Evolutionary conservation across 1,139 yeast species (phyloP), one percentile per base, ranked within the genome.

Genomic region (Nakaseomyces uthaithaninus): DNA sequence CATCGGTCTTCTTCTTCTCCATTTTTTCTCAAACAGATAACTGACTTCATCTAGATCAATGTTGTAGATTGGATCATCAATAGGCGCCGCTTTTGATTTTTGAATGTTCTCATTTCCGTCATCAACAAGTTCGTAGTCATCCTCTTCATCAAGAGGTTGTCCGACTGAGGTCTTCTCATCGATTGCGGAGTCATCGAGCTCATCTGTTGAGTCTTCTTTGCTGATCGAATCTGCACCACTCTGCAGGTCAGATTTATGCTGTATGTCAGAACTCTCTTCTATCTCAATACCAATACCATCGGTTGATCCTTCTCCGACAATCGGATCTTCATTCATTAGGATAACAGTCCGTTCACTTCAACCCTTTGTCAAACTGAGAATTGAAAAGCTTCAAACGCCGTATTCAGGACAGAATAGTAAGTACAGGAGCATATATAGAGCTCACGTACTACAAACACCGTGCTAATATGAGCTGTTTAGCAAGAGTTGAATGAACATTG

Each of bases 1-100:
- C 4, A 28, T 17, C n/a, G 33, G 33, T 17, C 33, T 16, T 14
- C 33, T 16, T 28, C 33, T 28, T 11, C 18, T 28, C 33, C 33
- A 28, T 9, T 12, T n/a, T 17, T 28, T 28, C 6, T 11, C 6
- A 11, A 28, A 28, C 8, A 28, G n/a, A 9, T 28, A 14, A 10
- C 11, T 22, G 8, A 28, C 7, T 9, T 17, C n/a, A 11, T 28
- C 12, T 2, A 28, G 5, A 28, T 28, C 22, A 16, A 28, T 14
- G 4, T 28, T 22, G 11, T 28, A 28, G 10, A 16, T 28, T 17
- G 3, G 22, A 28, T 17, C 18, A 28, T 17, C 30, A 12, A 7
- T n/a, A n/a, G 16, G n/a, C n/a, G n/a, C n/a, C n/a, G n/a, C n/a
- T n/a, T n/a, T n/a, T n/a, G n/a, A n/a, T n/a, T n/a, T n/a, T n/a